Base-by-base conservation (phyloP, 352 stramenopile species). In the Phytophthora kernoviae region DNA sequence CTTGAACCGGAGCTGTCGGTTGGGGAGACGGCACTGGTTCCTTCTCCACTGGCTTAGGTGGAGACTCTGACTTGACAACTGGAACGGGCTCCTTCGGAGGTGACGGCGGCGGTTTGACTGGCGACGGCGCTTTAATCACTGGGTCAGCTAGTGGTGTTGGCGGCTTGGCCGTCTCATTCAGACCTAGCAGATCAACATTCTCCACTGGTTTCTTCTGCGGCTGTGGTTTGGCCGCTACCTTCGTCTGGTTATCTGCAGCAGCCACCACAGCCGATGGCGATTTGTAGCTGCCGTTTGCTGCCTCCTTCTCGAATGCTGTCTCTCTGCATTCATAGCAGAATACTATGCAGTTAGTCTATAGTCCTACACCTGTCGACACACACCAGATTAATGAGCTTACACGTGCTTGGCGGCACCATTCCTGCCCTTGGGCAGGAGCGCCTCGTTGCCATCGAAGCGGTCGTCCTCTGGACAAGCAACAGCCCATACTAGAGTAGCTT, bases 381-480 rank as follows among this genome's bases (percentile, higher is more conserved):
- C n/a, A n/a, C n/a, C n/a, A n/a, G n/a, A n/a, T n/a, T n/a, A n/a
- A n/a, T 41, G 22, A 49, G n/a, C 14, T 7, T 24, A 77, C 70
- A 65, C 45, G 61, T 66, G 51, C 57, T 76, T 77, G 63, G 39
- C 62, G 39, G 34, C 61, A 40, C 58, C 58, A 45, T 60, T 72
- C 57, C 55, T 52, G 48, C 83, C 82, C 62, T 88, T 90, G 55
- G 74, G 65, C 53, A 91, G 66, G 47, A 91, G 70, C 50, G 73
- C 65, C 37, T 81, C 72, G 27, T 46, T 77, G 44, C 69, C 71
- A 34, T 87, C 77, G 51, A 88, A 87, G 49, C 59, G 75, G 41
- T 91, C 81, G 39, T 91, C 81, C 43, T 91, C 81, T 70, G 40
- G 81, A 91, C 54, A 71, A 73, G 44, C 81, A 91, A 63, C 81